phyloP scores from a whole-genome alignment of 441 rosid genomes.

The Erodium moschatum region DNA sequence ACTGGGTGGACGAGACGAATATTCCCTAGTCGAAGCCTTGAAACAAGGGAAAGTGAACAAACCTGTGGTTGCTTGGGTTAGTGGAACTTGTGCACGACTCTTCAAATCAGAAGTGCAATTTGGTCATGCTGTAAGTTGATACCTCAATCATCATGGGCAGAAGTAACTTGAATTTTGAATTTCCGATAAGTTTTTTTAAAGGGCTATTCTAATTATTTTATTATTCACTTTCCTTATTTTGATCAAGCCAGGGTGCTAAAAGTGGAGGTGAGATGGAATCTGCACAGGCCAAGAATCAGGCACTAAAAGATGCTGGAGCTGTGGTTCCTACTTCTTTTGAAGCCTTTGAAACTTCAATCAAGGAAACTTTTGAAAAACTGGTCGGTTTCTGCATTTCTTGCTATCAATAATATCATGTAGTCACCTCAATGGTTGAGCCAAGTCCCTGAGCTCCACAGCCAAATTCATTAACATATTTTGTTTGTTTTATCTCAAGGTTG shows the following conservation, averaged over 20 bases:
- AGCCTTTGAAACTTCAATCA: constrained; percentile 61
- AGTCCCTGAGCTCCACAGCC: constrained; percentile 4
- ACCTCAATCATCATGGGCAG: constrained; percentile 16
- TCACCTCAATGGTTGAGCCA: background rate
- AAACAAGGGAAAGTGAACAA: constrained; percentile 82
- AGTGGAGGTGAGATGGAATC: constrained; percentile 98
- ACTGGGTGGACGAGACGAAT: constrained; percentile 91
- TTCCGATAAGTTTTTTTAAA: too few relatives aligned
- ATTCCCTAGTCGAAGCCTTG: constrained; percentile 87
- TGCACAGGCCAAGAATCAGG: constrained; percentile 96
- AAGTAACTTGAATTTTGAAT: too few relatives aligned
- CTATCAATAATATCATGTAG: too few relatives aligned
- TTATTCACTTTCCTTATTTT: constrained; percentile 11
- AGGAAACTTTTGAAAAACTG: constrained; percentile 81
- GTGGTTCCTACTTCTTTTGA: constrained; percentile 84
- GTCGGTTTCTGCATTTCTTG: constrained; percentile 34
- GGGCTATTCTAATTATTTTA: too few relatives aligned
- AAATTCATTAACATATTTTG: constrained; percentile 12
- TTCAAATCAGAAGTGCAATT: constrained; percentile 95
- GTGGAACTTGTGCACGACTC: constrained; percentile 91
- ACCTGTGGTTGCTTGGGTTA: constrained; percentile 97
- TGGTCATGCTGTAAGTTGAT: constrained; percentile 85
- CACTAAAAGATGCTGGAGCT: constrained; percentile 81
- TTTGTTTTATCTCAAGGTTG: constrained; percentile 34
- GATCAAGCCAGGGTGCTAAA: constrained; percentile 73